Percentiles rank a stretch among this genome's conserved stretches.
These are phyloP conservation scores for Fusarium metavorans DNA, from an alignment of 2,329 filamentous ascomycete genomes.

Conservation along the genomic window DNA sequence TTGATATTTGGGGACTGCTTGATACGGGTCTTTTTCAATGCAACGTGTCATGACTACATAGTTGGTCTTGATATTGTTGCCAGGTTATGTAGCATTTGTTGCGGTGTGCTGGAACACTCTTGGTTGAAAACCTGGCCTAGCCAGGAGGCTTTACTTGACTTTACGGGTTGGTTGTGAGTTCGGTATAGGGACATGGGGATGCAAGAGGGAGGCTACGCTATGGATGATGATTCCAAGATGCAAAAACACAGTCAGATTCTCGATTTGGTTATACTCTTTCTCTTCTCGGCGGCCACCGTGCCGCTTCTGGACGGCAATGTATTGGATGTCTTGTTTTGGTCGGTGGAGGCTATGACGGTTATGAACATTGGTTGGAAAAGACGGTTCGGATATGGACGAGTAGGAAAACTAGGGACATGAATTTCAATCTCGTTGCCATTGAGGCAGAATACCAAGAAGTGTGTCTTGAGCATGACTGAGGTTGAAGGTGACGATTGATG, in stretches of 20 bases:
- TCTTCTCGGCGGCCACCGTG: neutral
- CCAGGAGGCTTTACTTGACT: neutral
- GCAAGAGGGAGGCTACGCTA: constrained; percentile 6
- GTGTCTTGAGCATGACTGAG: neutral
- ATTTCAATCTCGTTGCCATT: constrained; percentile 3
- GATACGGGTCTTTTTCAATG: neutral
- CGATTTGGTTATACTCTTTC: constrained; percentile 6
- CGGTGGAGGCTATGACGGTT: constrained; percentile 17
- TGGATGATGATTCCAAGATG: constrained; percentile 1
- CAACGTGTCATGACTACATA: constrained; percentile 5
- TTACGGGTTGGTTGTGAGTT: constrained; percentile 6
- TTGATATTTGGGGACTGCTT: constrained; percentile 3
- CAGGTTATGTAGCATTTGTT: constrained; percentile 7
- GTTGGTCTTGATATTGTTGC: neutral
- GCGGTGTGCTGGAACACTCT: constrained; percentile 2
- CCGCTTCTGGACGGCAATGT: neutral
- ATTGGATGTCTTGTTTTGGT: constrained; percentile 1
- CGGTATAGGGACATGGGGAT: neutral
- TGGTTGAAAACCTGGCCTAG: neutral
- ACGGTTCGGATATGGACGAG: constrained; percentile 5
- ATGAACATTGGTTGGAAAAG: constrained; percentile 32
- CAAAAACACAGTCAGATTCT: constrained; percentile 3
- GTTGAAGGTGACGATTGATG: neutral
- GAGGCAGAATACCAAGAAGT: constrained; percentile 20
- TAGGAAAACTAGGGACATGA: constrained; percentile 6